These are phyloP conservation scores for Fusarium napiforme DNA, from an alignment of 2,329 filamentous ascomycete genomes.

Conservation along the genomic window DNA sequence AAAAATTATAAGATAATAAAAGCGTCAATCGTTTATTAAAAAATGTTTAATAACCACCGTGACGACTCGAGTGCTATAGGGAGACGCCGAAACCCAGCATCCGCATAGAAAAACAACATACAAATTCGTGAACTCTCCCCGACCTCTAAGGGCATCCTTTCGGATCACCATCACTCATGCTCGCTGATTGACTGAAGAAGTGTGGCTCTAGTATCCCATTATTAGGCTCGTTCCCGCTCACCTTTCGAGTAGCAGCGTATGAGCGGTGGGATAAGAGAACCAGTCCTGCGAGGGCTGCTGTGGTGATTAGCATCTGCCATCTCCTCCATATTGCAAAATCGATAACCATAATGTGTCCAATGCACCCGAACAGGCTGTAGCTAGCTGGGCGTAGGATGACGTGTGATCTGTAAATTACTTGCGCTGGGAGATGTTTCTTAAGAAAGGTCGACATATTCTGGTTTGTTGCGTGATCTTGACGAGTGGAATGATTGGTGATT, in stretches of 20 bases:
- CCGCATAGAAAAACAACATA: constrained; percentile 40
- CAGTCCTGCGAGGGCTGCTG: constrained; percentile 23
- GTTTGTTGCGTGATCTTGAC: constrained; percentile 51
- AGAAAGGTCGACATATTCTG: constrained; percentile 59
- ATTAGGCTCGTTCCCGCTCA: constrained; percentile 18
- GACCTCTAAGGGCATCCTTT: constrained; percentile 23
- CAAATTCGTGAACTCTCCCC: constrained; percentile 37
- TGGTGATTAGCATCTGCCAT: constrained; percentile 46
- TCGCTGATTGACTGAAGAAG: constrained; percentile 37
- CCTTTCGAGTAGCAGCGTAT: constrained; percentile 30
- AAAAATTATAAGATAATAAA: constrained; percentile 20
- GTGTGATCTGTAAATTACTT: constrained; percentile 65
- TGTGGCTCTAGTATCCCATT: constrained; percentile 27
- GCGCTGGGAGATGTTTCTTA: constrained; percentile 61
- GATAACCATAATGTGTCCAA: constrained; percentile 73
- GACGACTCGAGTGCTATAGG: constrained; percentile 25
- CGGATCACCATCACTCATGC: constrained; percentile 35
- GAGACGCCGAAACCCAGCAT: constrained; percentile 28
- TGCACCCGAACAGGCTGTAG: constrained; percentile 61
- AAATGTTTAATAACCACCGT: constrained; percentile 33
- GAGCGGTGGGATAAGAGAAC: constrained; percentile 42
- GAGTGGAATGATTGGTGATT: constrained; percentile 47
- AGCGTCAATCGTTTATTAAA: constrained; percentile 40
- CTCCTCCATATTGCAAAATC: constrained; percentile 65
- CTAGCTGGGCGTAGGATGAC: constrained; percentile 67